Evolutionary conservation across 2,329 filamentous ascomycete genomes (phyloP), one percentile per base, ranked within the genome.

Genomic region (Trichophyton schoenleinii): DNA sequence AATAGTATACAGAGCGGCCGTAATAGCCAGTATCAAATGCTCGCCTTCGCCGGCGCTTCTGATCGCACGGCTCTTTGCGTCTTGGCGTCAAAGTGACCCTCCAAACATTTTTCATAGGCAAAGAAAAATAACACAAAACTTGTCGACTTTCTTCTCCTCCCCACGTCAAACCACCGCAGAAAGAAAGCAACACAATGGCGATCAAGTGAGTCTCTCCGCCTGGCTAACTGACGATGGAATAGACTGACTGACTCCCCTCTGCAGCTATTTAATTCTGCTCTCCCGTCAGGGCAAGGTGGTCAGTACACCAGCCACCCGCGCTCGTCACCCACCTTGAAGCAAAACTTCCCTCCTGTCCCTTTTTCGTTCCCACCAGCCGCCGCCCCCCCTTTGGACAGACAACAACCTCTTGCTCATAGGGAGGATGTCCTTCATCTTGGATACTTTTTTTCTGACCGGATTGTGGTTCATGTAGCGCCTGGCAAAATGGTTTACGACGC

Each of bases 211-310:
- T 66, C 58, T 57, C 6, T 1, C 46, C n/a, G 20, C 18, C 59
- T 9, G 34, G 22, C 22, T 18, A n/a, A 1, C n/a, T 52, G 20
- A 2, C 11, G 42, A 34, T 31, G 7, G 34, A 31, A 60, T 41
- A 31, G 53, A 22, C 31, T 11, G 34, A 41, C 36, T 53, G 49
- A 53, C 57, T 34, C 15, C n/a, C 6, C 15, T 58, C 28, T 60
- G 53, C 63, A 97, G 94, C 80, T 99, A 99, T 75, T 81, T 99
- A 69, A 97, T 99, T 75, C 85, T 99, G 75, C 87, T 99, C 68
- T 97, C 92, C 66, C 86, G 94, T 71, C 94, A 99, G 82, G 94
- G 94, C 80, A 99, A 99, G 87, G 94, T 99, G 79, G 92, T 99
- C 82, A 70, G 91, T 82, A 58, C 8, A 20, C 55, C 55, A 58